Base-by-base conservation (phyloP, 192 early-diverging fungal species). In the Pilaira anomala region DNA sequence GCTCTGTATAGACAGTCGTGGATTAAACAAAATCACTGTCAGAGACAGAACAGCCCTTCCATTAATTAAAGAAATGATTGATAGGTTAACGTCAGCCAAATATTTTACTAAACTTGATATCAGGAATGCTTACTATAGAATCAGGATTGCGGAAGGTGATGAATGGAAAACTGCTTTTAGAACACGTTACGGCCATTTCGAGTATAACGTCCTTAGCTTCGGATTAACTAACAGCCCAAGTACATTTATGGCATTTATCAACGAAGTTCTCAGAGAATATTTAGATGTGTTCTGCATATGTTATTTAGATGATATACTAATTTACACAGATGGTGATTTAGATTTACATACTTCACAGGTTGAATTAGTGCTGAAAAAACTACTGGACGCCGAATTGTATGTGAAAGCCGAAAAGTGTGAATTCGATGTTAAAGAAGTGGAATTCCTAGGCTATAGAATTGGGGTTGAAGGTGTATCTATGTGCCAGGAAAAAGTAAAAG, bases 211-310 rank as follows among this genome's bases (percentile, higher is more conserved):
- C 16, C 56, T 91, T 42, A 85, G 85, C 0, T 86, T 87, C 55
- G 86, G 87, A 45, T 52, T 89, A 2, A 76, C 72, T 14, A 88
- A 87, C 63, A 80, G 79, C 0, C 83, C 85, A 0, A 83, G 76
- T 0, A 71, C 78, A 0, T 89, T 91, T 65, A 77, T 82, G 62
- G 54, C 59, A 0, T 45, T 80, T 1, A 80, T 85, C 19, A 80
- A 84, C 49, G 64, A 79, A 16, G 41, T 76, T 1, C 63, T 89
- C 33, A 11, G 52, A 0, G 76, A 77, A 9, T 26, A 68, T n/a
- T 28, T 80, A 0, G 72, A 80, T 42, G 3, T 65, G 1, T 59
- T 59, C 13, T 70, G 63, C 33, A 63, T 70, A 28, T 58, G 73
- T 0, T 83, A 79, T 46, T 44, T 83, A 2, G 76, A 78, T 26